Evolutionary conservation across 2,329 filamentous ascomycete species (phyloP).

Genomic region (Elsinoe australis): DNA sequence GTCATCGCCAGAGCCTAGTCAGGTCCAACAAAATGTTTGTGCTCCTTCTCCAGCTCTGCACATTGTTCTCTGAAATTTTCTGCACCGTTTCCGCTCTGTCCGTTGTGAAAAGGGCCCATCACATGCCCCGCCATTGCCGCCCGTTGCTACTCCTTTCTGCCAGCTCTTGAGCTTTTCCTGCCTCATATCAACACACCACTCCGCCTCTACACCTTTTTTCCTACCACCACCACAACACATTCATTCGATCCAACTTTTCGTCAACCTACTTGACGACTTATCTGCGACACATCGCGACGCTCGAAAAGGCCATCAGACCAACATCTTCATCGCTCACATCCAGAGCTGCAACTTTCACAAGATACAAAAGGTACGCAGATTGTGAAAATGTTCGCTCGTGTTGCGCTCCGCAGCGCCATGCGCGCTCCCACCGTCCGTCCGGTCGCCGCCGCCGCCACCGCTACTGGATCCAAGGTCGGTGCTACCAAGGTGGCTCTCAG

Average conservation of each 20-base stretch:
- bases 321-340: neutral
- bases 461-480: too few species aligned
- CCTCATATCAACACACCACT: conserved; percentile 11
- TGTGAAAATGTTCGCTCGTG: conserved; percentile 15
- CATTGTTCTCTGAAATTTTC: conserved; percentile 13
- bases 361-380: conserved; percentile 6
- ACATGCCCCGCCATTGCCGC: conserved; percentile 15
- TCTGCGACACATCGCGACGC: too few species aligned
- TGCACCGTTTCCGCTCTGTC: conserved; percentile 2
- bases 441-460: neutral
- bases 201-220: conserved; percentile 21
- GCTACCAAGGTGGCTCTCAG: too few species aligned
- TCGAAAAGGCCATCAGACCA: neutral
- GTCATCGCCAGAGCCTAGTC: conserved; percentile 7
- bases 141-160: conserved; percentile 13
- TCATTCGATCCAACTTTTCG: neutral
- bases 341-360: neutral
- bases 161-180: conserved; percentile 4
- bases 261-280: too few species aligned
- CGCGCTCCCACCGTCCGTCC: neutral
- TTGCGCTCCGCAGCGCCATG: conserved; percentile 9
- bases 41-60: conserved; percentile 12
- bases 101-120: conserved; percentile 10
- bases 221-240: neutral
- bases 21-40: neutral